Evolutionary conservation across 805 yeast genomes (phyloP), one percentile per base, ranked within the genome.

Genomic region (Wickerhamomyces bisporus): DNA sequence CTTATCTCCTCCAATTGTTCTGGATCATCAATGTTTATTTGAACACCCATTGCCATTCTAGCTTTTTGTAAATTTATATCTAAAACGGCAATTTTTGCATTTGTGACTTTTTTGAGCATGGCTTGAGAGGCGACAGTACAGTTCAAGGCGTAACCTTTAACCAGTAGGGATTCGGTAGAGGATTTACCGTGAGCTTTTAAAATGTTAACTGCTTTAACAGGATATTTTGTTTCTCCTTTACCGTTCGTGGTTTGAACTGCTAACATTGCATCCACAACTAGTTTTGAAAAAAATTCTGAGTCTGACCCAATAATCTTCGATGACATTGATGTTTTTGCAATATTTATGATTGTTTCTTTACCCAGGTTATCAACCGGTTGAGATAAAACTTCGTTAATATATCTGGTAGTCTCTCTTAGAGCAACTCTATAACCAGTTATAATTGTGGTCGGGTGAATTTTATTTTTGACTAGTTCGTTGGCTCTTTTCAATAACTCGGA

Each of bases 101-200:
- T 69, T 11, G 65, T 62, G 33, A 88, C 68, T 36, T 73, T 69
- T 54, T 83, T 86, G 45, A 78, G 71, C 98, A 93, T 94, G 14
- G 97, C 97, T 65, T 91, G 97, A 12, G 96, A 85, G 2, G 97
- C 98, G 41, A 93, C 86, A 0, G 98, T 91, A 68, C 97, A 89
- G 67, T 93, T 93, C 47, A 93, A 70, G 1, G 98, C 98, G 59
- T 94, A 93, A 18, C 99, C 99, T 55, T 86, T 73, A 26, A 94
- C 86, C 35, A 93, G 69, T 41, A 85, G 66, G 21, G 96, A 86
- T 66, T 93, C 99, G 4, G 69, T 71, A 2, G 96, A 74, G 6
- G 96, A 86, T 60, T 88, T 88, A 48, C 99, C 99, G 57, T 91
- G 98, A 0, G 98, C 96, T 64, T 94, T 93, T 54, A 93, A 71